Conservation (phyloP, 164 flowering plant genomes). For the Echeveria elegans region DNA sequence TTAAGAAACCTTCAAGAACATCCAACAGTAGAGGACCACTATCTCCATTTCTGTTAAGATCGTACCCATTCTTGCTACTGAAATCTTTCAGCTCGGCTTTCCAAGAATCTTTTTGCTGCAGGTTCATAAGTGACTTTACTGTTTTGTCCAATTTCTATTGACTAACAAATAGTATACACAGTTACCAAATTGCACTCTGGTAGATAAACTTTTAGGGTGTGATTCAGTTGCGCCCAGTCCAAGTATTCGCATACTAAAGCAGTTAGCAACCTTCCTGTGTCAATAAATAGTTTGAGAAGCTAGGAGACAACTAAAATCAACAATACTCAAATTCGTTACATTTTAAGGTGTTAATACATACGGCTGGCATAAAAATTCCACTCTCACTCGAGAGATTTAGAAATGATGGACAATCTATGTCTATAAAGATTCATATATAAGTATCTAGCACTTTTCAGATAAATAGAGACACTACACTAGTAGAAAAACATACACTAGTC, state of each 20-base stretch:
- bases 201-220: conserved; percentile 86
- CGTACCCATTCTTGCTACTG: not conserved
- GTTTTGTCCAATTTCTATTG: not conserved
- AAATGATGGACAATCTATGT: no score
- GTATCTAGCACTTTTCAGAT: no score
- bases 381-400: no score
- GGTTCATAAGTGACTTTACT: not conserved
- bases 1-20: not conserved
- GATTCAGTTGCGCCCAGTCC: conserved; percentile 96
- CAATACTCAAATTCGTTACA: no score
- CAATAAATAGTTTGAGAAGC: conserved; percentile 1
- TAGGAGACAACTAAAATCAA: no score
- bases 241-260: conserved; percentile 90
- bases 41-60: not conserved
- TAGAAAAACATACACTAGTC: no score
- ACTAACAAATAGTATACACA: not conserved
- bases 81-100: not conserved
- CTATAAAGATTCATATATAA: no score
- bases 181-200: conserved; percentile 53
- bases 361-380: no score
- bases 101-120: not conserved
- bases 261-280: conserved; percentile 84
- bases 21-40: not conserved
- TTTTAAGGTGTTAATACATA: no score
- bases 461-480: no score